Percentiles rank a stretch among this genome's conserved stretches.
These are phyloP conservation scores for Aspergillus vadensis DNA, from an alignment of 2,329 filamentous ascomycete genomes.

Conservation along the genomic window DNA sequence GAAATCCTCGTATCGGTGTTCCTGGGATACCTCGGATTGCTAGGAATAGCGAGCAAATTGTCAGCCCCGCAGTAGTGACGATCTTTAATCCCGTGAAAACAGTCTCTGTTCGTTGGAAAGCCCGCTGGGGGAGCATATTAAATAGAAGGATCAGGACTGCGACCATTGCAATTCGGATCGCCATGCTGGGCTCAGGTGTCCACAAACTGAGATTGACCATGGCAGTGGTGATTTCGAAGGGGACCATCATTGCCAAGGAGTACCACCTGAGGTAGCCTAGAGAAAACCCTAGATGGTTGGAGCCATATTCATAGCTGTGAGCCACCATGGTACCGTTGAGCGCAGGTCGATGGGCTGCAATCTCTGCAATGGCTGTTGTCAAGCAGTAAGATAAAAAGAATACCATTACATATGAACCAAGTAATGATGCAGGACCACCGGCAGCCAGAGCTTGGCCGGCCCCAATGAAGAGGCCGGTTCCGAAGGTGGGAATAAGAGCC, in stretches of 20 bases:
- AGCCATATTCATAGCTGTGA: conserved; percentile 44
- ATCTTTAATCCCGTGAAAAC: conserved; percentile 54
- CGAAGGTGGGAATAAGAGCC: conserved; percentile 59
- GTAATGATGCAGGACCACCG: conserved; percentile 55
- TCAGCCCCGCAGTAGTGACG: conserved; percentile 51
- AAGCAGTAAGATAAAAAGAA: conserved; percentile 51
- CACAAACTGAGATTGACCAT: conserved; percentile 65
- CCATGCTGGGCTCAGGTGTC: conserved; percentile 44
- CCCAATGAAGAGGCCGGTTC: conserved; percentile 58
- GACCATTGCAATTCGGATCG: conserved; percentile 53
- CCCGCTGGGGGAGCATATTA: conserved; percentile 51
- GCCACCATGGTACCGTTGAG: conserved; percentile 44
- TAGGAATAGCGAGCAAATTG: conserved; percentile 54
- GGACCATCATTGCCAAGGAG: conserved; percentile 47
- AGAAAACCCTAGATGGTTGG: conserved; percentile 42
- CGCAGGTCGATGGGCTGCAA: conserved; percentile 41
- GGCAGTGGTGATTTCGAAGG: conserved; percentile 66
- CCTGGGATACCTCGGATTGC: conserved; percentile 54
- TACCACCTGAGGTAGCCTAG: conserved; percentile 50
- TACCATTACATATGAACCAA: conserved; percentile 55
- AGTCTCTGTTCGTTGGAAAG: conserved; percentile 53
- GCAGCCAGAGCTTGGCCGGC: conserved; percentile 55
- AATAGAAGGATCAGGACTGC: conserved; percentile 58
- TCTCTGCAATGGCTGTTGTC: conserved; percentile 48
- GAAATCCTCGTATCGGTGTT: conserved; percentile 52